Evolutionary conservation across 805 yeast species (phyloP), one percentile per base, ranked within the genome.

Genomic region (Kuraishia piskuri): DNA sequence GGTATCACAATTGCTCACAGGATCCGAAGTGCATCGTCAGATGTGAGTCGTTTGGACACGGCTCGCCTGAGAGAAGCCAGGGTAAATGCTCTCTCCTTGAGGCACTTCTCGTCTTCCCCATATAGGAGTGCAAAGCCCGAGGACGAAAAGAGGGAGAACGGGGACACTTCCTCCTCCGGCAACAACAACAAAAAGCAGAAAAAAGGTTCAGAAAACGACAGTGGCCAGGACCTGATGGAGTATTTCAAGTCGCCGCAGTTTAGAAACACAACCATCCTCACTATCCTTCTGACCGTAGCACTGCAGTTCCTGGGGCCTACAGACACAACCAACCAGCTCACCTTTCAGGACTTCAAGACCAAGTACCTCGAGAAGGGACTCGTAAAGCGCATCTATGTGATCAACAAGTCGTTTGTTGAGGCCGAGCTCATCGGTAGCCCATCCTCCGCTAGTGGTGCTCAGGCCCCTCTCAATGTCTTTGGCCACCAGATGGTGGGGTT

Each of bases 341-440:
- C 74, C 2, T 70, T 66, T 63, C 96, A 89, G 70, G 96, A 89
- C 63, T 90, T 91, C 75, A 86, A 86, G 66, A 76, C 84, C n/a
- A 80, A 84, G 54, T 84, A 86, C 59, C 72, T 91, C 26, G 89
- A 86, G 57, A 81, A 80, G 59, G 96, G 96, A 3, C 76, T 83
- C 50, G 97, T 91, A 40, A 82, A 84, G 50, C 82, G 79, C 57
- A 74, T 90, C 49, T 76, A 77, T 51, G 96, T 90, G 50, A 77
- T 88, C 31, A 90, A 90, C 69, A 83, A 82, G 59, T 78, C 79
- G 56, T 67, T 78, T 2, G 97, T 89, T 1, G 86, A 82, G 61
- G 91, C 88, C 3, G 82, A 83, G 59, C 68, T 87, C 57, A 75
- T 79, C 50, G 68, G 66, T 64, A 58, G 3, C 75, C 50, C 49